phyloP scores from a whole-genome alignment of 140 eudicot species.

The Ambrosia hybrid region DNA sequence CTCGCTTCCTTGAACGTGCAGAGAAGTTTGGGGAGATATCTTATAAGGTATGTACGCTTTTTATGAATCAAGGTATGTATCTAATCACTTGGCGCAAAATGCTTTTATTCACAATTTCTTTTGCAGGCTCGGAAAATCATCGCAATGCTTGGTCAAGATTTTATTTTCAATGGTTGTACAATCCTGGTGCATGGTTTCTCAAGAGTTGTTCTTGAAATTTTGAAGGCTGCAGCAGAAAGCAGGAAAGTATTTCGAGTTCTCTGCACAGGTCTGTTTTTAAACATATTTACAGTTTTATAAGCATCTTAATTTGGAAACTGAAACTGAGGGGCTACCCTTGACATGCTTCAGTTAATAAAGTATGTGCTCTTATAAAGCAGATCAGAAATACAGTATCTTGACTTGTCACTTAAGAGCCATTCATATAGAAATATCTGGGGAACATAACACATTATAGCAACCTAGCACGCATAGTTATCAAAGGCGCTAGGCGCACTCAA shows the following conservation, averaged over 20 bases:
- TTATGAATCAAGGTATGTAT: neutral
- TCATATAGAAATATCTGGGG: too few species aligned
- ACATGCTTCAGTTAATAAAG: too few species aligned
- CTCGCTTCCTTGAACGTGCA: conserved; percentile 97
- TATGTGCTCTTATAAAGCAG: too few species aligned
- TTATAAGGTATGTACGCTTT: conserved; percentile 56
- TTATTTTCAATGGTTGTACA: conserved; percentile 94
- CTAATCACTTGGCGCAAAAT: neutral
- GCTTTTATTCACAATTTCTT: conserved; percentile 17
- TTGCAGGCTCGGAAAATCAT: conserved; percentile 86
- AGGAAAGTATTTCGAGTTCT: conserved; percentile 80
- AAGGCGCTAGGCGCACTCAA: too few species aligned
- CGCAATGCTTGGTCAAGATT: conserved; percentile 93
- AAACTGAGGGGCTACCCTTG: too few species aligned
- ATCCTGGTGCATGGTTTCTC: conserved; percentile 98
- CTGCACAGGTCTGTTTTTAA: conserved; percentile 74
- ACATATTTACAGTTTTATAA: neutral
- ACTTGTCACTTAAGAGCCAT: too few species aligned
- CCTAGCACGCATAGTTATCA: too few species aligned
- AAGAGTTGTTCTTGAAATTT: conserved; percentile 81
- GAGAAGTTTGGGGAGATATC: conserved; percentile 98
- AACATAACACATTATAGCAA: too few species aligned
- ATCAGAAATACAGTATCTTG: too few species aligned
- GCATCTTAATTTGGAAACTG: too few species aligned
- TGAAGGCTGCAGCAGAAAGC: conserved; percentile 81